Evolutionary conservation across 139 green algal genomes (phyloP).

Genomic region (Chlamydomonas eustigma): DNA sequence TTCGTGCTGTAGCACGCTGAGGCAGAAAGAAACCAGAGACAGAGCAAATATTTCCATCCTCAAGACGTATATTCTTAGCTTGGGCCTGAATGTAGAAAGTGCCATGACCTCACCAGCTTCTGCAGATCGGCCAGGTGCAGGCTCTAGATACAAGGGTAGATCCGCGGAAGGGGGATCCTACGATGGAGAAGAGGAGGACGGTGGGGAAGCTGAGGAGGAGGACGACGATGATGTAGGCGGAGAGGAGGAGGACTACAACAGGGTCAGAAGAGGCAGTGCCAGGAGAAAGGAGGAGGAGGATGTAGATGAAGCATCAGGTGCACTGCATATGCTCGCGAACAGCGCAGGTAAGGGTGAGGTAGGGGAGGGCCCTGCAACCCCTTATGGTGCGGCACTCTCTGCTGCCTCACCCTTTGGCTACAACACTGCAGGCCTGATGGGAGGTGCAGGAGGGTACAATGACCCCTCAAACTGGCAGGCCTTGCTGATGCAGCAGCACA

Average conservation of each 20-base stretch:
- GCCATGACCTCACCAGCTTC: too few relatives aligned
- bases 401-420: slow-evolving; percentile 2
- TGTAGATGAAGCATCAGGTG: neutral
- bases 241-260: neutral
- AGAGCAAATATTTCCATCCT: neutral
- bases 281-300: neutral
- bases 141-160: too few relatives aligned
- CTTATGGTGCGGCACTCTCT: neutral
- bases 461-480: neutral
- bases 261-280: neutral
- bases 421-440: neutral
- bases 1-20: slow-evolving; percentile 12
- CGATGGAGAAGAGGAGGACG: slow-evolving; percentile 3
- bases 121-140: too few relatives aligned
- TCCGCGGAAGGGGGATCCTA: too few relatives aligned
- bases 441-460: neutral
- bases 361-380: neutral
- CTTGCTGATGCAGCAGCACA: neutral
- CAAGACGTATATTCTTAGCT: slow-evolving; percentile 11
- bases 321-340: slow-evolving; percentile 9
- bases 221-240: neutral
- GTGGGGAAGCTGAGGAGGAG: neutral
- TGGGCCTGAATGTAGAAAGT: neutral
- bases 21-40: slow-evolving; percentile 7
- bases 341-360: neutral